A percentile compares a stretch with the other conserved stretches of the same genome.
These are phyloP conservation scores for Jackrogersella multiformis DNA, from an alignment of 495 filamentous ascomycete species.

Conservation along the genomic window DNA sequence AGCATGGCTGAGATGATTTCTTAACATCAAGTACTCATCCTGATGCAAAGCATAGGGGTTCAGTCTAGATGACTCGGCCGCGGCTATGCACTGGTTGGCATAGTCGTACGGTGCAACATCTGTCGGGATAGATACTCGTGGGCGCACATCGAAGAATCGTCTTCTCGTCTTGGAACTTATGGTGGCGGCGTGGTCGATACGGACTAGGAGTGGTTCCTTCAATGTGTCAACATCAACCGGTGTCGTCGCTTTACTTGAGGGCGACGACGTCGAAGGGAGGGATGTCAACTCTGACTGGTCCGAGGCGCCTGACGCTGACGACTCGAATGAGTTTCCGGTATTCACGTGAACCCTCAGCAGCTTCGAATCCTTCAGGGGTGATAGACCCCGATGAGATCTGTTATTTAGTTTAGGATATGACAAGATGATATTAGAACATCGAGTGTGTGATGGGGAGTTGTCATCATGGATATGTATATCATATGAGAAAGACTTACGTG, in stretches of 20 bases:
- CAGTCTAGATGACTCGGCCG: slow-evolving; percentile 87
- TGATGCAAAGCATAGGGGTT: slow-evolving; percentile 88
- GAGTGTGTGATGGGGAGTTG: not conserved
- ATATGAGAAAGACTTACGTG: slow-evolving; percentile 45
- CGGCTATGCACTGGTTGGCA: slow-evolving; percentile 85
- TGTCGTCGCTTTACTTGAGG: slow-evolving; percentile 66
- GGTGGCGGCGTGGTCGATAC: slow-evolving; percentile 2
- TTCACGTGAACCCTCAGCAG: slow-evolving; percentile 21
- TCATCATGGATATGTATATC: slow-evolving; percentile 17
- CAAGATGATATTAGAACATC: not conserved
- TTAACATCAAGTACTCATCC: slow-evolving; percentile 83
- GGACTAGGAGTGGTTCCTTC: slow-evolving; percentile 37
- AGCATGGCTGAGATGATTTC: slow-evolving; percentile 80
- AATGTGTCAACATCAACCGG: slow-evolving; percentile 58
- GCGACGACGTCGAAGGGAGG: slow-evolving; percentile 48
- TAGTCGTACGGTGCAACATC: slow-evolving; percentile 76
- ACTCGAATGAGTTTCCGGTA: slow-evolving; percentile 42
- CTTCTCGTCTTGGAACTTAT: slow-evolving; percentile 33
- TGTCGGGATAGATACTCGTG: slow-evolving; percentile 83
- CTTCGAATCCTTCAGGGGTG: slow-evolving; percentile 23
- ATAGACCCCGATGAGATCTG: slow-evolving; percentile 32
- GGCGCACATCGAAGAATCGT: slow-evolving; percentile 64
- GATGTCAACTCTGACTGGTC: slow-evolving; percentile 59
- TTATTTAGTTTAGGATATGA: slow-evolving; percentile 30
- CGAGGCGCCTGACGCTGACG: slow-evolving; percentile 45